Conservation (phyloP, 371 early-diverging fungal species). For the Mortierella sp. region DNA sequence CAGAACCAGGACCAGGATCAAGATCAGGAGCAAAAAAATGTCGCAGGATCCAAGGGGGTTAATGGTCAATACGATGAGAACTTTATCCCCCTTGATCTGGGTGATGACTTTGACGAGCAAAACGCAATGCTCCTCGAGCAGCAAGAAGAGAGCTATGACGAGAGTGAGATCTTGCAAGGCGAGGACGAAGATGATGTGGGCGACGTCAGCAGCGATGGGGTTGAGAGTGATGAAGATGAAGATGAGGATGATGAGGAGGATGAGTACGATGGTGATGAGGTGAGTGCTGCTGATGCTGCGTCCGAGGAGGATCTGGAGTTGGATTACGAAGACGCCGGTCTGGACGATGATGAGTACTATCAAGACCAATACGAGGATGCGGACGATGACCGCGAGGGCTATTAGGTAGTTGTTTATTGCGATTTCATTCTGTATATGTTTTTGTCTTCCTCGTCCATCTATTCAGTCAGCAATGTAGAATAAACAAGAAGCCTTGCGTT, state of each 20-base stretch:
- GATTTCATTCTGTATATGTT: too few species aligned
- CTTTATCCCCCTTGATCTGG: constrained; percentile 45
- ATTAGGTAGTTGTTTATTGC: too few species aligned
- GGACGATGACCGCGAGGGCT: background rate
- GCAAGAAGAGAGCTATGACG: constrained; percentile 28
- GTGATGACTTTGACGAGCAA: constrained; percentile 23
- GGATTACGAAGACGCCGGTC: background rate
- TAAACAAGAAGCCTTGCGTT: too few species aligned
- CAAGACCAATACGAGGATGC: too few species aligned
- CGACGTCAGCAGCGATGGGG: constrained; percentile 9
- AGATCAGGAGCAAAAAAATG: too few species aligned
- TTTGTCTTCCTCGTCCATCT: too few species aligned
- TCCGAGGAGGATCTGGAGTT: background rate
- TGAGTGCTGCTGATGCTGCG: constrained; percentile 10
- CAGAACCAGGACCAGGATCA: background rate
- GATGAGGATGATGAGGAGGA: constrained; percentile 18
- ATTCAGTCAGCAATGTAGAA: too few species aligned
- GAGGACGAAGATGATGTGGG: constrained; percentile 28
- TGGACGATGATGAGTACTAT: constrained; percentile 23
- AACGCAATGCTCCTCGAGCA: constrained; percentile 13
- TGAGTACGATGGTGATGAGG: constrained; percentile 20
- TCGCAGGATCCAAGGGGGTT: background rate
- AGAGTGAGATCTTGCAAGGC: constrained; percentile 15
- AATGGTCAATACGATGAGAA: constrained; percentile 38
- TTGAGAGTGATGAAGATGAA: constrained; percentile 9